These are phyloP conservation scores for Pyrus communis DNA, from an alignment of 306 rosid genomes.

Conservation along the genomic window DNA sequence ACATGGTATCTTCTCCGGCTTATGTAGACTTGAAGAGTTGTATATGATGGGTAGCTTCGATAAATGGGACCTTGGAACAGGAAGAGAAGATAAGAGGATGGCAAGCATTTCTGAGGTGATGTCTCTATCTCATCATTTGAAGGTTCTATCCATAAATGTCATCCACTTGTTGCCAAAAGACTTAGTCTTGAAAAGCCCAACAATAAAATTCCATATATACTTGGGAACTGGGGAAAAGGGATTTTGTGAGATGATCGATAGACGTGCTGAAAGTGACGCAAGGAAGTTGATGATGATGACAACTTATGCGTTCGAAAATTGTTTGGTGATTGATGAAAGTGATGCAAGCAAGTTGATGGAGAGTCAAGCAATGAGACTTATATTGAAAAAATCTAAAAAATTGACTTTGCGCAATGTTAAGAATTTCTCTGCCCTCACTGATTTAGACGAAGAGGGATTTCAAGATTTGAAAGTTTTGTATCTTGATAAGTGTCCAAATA, in stretches of 20 bases:
- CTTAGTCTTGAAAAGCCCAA: neutral
- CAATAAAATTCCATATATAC: neutral
- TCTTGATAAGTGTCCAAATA: rapidly evolving
- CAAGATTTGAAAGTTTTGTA: neutral
- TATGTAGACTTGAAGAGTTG: neutral
- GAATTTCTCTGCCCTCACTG: neutral
- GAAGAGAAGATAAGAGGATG: too few relatives aligned
- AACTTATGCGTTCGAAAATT: neutral
- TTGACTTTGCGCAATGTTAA: rapidly evolving
- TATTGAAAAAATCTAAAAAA: neutral
- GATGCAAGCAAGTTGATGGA: neutral
- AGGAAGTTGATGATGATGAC: too few relatives aligned
- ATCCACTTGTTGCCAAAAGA: neutral
- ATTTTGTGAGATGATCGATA: too few relatives aligned
- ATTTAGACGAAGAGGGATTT: neutral
- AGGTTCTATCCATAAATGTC: neutral
- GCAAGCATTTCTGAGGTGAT: neutral
- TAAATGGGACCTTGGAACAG: neutral
- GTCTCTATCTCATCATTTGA: neutral
- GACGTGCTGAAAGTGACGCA: too few relatives aligned
- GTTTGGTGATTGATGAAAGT: rapidly evolving
- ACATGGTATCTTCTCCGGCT: neutral
- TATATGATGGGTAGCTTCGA: rapidly evolving
- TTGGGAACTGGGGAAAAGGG: rapidly evolving
- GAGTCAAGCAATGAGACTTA: neutral